Percentiles rank a stretch among this genome's conserved stretches.
These are phyloP conservation scores for Peronospora belbahrii DNA, from an alignment of 352 stramenopile species.

Conservation along the genomic window DNA sequence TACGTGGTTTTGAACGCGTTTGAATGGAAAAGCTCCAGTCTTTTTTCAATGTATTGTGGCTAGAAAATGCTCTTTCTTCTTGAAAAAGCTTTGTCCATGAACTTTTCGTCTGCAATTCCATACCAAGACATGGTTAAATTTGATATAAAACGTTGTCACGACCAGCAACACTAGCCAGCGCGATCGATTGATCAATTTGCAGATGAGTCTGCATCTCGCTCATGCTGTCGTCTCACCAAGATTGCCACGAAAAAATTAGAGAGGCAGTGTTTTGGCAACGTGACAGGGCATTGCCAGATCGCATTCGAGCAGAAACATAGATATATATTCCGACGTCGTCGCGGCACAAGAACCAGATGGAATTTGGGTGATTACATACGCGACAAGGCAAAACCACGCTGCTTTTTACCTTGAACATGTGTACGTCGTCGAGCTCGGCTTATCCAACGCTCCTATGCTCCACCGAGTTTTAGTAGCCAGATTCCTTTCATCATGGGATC, in stretches of 20 bases:
- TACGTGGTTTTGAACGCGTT: too few relatives aligned
- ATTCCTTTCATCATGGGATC: background rate
- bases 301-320: background rate
- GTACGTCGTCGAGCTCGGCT: conserved; percentile 1
- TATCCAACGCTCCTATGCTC: conserved; percentile 2
- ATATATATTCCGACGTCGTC: conserved; percentile 18
- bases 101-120: background rate
- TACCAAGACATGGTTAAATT: too few relatives aligned
- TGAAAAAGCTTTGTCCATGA: background rate
- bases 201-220: conserved; percentile 1
- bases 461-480: conserved; percentile 12
- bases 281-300: background rate
- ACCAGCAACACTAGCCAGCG: conserved; percentile 10
- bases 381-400: conserved; percentile 20
- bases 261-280: background rate
- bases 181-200: conserved; percentile 16
- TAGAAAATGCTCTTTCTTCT: too few relatives aligned
- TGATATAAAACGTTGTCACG: background rate
- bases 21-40: too few relatives aligned
- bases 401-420: conserved; percentile 3
- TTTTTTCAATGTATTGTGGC: too few relatives aligned
- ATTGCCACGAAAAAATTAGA: conserved; percentile 5
- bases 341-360: conserved; percentile 15
- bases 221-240: conserved; percentile 20
- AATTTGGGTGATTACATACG: conserved; percentile 24